Evolutionary conservation across 768 basidiomycete species (phyloP).

Genomic region (Collybia nuda): DNA sequence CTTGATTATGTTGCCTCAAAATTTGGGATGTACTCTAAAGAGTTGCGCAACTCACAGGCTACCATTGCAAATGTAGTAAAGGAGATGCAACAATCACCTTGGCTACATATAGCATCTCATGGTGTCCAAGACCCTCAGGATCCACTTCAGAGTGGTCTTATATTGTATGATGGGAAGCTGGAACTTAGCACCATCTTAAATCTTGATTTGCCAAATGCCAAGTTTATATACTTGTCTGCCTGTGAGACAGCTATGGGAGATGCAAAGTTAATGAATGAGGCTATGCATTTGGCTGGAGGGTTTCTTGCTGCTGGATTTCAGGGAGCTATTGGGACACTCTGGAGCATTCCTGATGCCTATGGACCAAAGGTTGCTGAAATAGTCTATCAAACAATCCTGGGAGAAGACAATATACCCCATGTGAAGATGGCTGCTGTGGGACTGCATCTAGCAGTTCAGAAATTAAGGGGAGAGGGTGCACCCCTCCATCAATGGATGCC

Average conservation of each 20-base stretch:
- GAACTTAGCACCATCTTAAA: conserved; percentile 20
- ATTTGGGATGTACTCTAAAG: background rate
- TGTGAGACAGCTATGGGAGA: conserved; percentile 42
- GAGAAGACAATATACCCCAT: background rate
- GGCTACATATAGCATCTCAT: conserved; percentile 38
- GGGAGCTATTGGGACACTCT: conserved; percentile 40
- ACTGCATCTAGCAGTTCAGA: background rate
- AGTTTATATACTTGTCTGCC: conserved; percentile 45
- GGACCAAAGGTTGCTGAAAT: conserved; percentile 29
- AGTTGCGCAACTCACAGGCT: background rate
- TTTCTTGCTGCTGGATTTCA: conserved; percentile 34
- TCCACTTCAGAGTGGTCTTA: conserved; percentile 16
- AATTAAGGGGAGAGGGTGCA: background rate
- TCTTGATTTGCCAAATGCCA: conserved; percentile 19
- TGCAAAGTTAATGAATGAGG: conserved; percentile 19
- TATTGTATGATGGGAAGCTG: conserved; percentile 17
- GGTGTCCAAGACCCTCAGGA: conserved; percentile 27
- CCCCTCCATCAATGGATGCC: background rate
- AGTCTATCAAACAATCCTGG: conserved; percentile 9
- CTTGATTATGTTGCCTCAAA: too few species aligned
- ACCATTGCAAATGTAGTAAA: too few species aligned
- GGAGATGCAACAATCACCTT: too few species aligned
- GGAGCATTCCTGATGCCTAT: conserved; percentile 35
- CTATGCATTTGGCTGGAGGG: conserved; percentile 40
- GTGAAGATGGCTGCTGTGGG: background rate